Evolutionary conservation across 805 yeast genomes (phyloP), one percentile per base, ranked within the genome.

Genomic region (Pichia rugopelliculosa): DNA sequence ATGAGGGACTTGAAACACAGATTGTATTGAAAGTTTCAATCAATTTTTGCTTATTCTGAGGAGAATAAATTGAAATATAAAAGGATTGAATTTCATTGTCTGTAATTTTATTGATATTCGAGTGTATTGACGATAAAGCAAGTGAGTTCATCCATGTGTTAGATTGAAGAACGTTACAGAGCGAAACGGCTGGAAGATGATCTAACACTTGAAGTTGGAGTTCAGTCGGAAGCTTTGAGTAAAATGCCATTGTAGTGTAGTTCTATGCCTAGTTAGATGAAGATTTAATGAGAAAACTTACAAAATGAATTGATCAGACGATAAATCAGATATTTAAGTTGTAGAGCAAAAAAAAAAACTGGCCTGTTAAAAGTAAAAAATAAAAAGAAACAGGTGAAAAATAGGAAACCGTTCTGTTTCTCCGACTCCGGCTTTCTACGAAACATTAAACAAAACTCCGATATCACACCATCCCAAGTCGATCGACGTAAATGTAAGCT

Each of bases 1-100:
- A 39, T 21, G 17, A 21, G 18, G 41, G 38, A 7, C 34, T 34
- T 15, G 37, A 34, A 13, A 55, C 34, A 45, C 61, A 54, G 26
- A 54, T 56, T 1, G 64, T 58, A 26, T 56, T 60, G 40, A 52
- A 62, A 5, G 59, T 49, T 44, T 55, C 61, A 13, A 54, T 52
- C 12, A 51, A 43, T 25, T 44, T 50, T 17, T 51, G 53, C 7
- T 50, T 53, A 30, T 51, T 56, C 46, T 62, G 65, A 13, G 66
- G 65, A 1, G 65, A 61, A 41, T 49, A 62, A 5, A 62, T 36
- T 18, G 59, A 51, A 7, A 62, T 49, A 30, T 48, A 56, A 3
- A 61, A 26, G 1, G 43, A 34, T 23, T 44, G 46, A 11, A 48
- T 30, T 15, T 47, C 34, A 6, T 25, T 24, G 10, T 41, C 13